These are phyloP conservation scores for Aethionema arabicum DNA, from an alignment of 345 rosid species.

Conservation along the genomic window DNA sequence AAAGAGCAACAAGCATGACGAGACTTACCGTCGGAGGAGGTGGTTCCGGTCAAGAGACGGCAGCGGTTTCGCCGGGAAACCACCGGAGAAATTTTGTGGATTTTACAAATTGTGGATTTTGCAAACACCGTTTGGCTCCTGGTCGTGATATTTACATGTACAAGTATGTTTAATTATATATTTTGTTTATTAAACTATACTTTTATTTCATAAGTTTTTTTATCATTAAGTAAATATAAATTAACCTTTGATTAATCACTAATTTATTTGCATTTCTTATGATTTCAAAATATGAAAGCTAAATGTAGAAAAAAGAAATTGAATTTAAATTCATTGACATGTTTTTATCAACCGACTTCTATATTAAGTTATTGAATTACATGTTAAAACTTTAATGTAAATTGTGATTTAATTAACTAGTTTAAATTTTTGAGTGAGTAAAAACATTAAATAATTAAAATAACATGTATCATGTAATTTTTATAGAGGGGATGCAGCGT, in stretches of 20 bases:
- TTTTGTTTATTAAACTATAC: neutral
- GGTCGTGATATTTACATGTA: slow-evolving; percentile 89
- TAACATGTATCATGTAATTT: slow-evolving; percentile 1
- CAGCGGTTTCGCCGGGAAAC: slow-evolving; percentile 44
- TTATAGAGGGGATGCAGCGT: slow-evolving; percentile 77
- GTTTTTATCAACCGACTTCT: too few species aligned
- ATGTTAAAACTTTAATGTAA: too few species aligned
- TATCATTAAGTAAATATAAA: neutral
- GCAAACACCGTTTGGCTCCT: slow-evolving; percentile 58
- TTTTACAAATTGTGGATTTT: slow-evolving; percentile 69
- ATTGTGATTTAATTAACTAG: too few species aligned
- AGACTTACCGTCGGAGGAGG: slow-evolving; percentile 24
- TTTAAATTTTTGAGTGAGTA: neutral
- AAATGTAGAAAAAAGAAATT: too few species aligned
- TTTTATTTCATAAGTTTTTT: neutral
- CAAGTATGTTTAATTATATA: slow-evolving; percentile 47
- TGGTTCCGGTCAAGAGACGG: slow-evolving; percentile 19
- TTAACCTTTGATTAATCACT: neutral
- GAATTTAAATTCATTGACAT: too few species aligned
- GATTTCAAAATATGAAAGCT: too few species aligned
- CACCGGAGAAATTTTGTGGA: slow-evolving; percentile 34
- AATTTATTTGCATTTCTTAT: too few species aligned
- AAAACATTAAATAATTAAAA: neutral
- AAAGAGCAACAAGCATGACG: slow-evolving; percentile 32
- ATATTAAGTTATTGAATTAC: too few species aligned